A percentile compares a stretch with the other conserved stretches of the same genome.
phyloP scores from a whole-genome alignment of 139 green algal genomes.

The Chlorella ohadii region DNA sequence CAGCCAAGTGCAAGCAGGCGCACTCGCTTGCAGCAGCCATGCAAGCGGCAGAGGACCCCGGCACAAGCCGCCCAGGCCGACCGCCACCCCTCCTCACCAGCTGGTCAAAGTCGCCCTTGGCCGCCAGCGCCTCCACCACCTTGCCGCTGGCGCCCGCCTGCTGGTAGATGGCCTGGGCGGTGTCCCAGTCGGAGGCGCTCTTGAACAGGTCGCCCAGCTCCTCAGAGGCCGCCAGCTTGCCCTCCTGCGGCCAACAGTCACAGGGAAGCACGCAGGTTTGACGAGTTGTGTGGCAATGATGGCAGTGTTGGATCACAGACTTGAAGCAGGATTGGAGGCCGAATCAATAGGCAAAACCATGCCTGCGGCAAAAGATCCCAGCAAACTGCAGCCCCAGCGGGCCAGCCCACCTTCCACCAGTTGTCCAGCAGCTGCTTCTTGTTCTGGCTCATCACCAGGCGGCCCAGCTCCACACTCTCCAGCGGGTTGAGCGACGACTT shows the following conservation, averaged over 20 bases:
- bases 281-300: too few relatives aligned
- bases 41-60: too few relatives aligned
- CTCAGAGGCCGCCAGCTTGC: conserved; percentile 96
- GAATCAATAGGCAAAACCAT: too few relatives aligned
- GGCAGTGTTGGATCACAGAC: too few relatives aligned
- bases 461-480: conserved; percentile 94
- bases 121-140: conserved; percentile 81
- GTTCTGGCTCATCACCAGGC: conserved; percentile 96
- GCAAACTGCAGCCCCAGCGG: neutral
- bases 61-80: too few relatives aligned
- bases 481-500: conserved; percentile 92
- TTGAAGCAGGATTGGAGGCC: too few relatives aligned
- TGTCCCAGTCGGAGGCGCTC: conserved; percentile 84
- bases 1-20: neutral
- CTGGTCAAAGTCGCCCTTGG: conserved; percentile 95
- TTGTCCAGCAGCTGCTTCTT: conserved; percentile 99
- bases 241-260: conserved; percentile 32
- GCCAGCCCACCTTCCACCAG: conserved; percentile 86
- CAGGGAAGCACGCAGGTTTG: too few relatives aligned
- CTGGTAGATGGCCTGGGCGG: conserved; percentile 93
- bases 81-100: conserved; percentile 53
- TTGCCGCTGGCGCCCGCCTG: conserved; percentile 80
- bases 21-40: too few relatives aligned
- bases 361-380: too few relatives aligned
- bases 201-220: conserved; percentile 96